Conservation (phyloP, 768 basidiomycete species). For the Rhodotorula toruloides region DNA sequence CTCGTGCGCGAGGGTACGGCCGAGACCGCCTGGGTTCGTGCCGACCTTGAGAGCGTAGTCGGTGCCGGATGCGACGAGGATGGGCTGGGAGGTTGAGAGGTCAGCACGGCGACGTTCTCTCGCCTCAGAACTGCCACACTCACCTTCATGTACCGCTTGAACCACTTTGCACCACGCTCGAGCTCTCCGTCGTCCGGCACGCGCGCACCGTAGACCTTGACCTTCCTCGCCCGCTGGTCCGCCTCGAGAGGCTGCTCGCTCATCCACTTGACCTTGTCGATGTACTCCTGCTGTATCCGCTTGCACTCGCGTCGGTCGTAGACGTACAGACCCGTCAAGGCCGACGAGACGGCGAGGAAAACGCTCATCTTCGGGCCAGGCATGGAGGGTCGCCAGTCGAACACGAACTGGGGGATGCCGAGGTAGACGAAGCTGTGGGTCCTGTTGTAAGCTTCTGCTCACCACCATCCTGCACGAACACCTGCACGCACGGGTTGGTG, state of each 20-base stretch:
- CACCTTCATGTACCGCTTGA: conserved; percentile 93
- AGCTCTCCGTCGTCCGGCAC: conserved; percentile 95
- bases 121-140: neutral
- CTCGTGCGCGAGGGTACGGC: conserved; percentile 66
- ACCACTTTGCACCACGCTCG: conserved; percentile 75
- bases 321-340: conserved; percentile 65
- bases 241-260: conserved; percentile 63
- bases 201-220: conserved; percentile 78
- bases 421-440: conserved; percentile 47
- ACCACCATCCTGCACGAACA: neutral
- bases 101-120: neutral
- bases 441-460: no score
- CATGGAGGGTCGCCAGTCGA: conserved; percentile 74
- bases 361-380: conserved; percentile 93
- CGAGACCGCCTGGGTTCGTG: conserved; percentile 77
- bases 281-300: conserved; percentile 67
- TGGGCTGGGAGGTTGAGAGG: conserved; percentile 57
- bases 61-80: conserved; percentile 85
- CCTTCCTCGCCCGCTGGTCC: conserved; percentile 65
- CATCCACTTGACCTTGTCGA: conserved; percentile 72
- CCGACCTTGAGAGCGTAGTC: conserved; percentile 82
- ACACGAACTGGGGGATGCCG: conserved; percentile 65
- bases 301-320: conserved; percentile 84
- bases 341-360: conserved; percentile 72
- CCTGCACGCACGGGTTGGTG: conserved; percentile 19